Evolutionary conservation across 768 basidiomycete species (phyloP).

Genomic region (Chlorophyllum brunneum): DNA sequence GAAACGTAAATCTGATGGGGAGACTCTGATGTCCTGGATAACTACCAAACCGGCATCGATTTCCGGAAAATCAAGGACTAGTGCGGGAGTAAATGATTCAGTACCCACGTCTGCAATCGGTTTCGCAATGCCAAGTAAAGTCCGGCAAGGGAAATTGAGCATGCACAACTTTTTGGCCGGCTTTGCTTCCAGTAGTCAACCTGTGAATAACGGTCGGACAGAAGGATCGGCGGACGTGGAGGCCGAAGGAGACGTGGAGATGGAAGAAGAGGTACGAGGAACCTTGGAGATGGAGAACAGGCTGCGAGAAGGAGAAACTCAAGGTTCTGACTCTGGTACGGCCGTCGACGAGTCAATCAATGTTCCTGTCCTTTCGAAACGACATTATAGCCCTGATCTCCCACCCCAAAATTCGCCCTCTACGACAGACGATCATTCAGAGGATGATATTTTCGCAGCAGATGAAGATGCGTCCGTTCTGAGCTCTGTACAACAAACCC

Average conservation of each 20-base stretch:
- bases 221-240: neutral
- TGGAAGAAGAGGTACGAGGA: conserved; percentile 16
- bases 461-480: conserved; percentile 11
- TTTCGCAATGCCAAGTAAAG: neutral
- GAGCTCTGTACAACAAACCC: conserved; percentile 16
- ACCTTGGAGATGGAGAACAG: conserved; percentile 16
- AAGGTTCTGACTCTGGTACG: neutral
- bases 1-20: conserved; percentile 25
- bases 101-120: neutral
- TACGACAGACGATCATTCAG: neutral
- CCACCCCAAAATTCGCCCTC: neutral
- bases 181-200: conserved; percentile 6
- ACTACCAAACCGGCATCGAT: neutral
- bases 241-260: conserved; percentile 13
- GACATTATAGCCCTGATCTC: too few species aligned
- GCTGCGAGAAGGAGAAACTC: conserved; percentile 19
- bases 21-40: neutral
- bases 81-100: neutral
- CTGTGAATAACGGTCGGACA: neutral
- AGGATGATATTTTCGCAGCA: neutral
- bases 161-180: conserved; percentile 11
- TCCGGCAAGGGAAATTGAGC: conserved; percentile 7
- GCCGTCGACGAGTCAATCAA: neutral
- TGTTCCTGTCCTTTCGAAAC: too few species aligned
- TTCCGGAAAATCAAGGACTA: neutral